Percentiles rank a stretch among this genome's conserved stretches.
phyloP scores from a whole-genome alignment of 108 stramenopile genomes.

The Fragilaria crotonensis region DNA sequence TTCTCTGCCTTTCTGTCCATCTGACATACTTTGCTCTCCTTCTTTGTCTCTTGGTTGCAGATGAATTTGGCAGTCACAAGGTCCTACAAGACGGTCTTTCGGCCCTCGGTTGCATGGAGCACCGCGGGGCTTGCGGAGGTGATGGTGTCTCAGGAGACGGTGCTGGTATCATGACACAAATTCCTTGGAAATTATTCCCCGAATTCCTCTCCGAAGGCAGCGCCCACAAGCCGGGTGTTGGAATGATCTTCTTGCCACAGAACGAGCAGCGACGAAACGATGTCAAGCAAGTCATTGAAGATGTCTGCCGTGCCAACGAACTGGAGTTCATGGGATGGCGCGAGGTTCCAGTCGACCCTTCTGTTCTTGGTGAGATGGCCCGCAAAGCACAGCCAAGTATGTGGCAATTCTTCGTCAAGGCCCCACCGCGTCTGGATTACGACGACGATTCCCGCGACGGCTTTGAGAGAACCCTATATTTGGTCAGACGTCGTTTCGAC shows the following conservation, averaged over 20 bases:
- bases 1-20: too few relatives aligned
- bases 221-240: constrained; percentile 84
- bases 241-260: constrained; percentile 91
- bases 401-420: constrained; percentile 92
- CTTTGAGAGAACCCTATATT: constrained; percentile 92
- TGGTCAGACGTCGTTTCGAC: constrained; percentile 76
- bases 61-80: constrained; percentile 67
- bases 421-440: constrained; percentile 52
- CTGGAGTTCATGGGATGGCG: constrained; percentile 85
- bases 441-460: constrained; percentile 73
- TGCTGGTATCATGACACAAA: constrained; percentile 92
- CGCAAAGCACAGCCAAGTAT: constrained; percentile 66
- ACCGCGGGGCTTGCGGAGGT: constrained; percentile 83
- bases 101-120: constrained; percentile 82
- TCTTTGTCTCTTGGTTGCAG: constrained; percentile 11
- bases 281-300: constrained; percentile 72
- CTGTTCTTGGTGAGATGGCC: constrained; percentile 67
- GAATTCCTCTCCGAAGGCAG: constrained; percentile 49
- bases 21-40: too few relatives aligned
- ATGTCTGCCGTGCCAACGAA: constrained; percentile 76
- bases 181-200: constrained; percentile 88
- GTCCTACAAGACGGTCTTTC: constrained; percentile 67
- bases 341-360: constrained; percentile 74
- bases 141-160: constrained; percentile 88
- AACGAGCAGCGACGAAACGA: constrained; percentile 55